Evolutionary conservation across 2,329 filamentous ascomycete genomes (phyloP), one percentile per base, ranked within the genome.

Genomic region (Emericellopsis atlantica): DNA sequence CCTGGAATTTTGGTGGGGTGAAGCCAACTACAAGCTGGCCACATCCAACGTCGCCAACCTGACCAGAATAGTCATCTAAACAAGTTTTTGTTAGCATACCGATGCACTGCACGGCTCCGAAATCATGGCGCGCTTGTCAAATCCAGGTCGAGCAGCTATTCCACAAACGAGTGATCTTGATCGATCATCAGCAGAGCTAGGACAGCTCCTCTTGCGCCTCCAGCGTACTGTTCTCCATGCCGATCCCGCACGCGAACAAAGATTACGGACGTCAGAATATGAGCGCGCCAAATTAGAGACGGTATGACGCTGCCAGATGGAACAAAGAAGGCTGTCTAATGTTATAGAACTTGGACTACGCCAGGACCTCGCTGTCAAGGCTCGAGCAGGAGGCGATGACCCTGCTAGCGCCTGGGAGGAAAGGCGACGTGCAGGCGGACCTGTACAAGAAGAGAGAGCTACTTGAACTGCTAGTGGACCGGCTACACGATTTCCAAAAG

Each of bases 301-400:
- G 41, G 63, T 65, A 51, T 69, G 70, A 46, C 76, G 73, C 36
- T n/a, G 14, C 31, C 6, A 23, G 16, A 29, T 23, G 39, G 11
- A 32, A 31, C 16, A 22, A 22, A 29, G 36, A 38, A 38, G 8
- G 5, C 5, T 15, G n/a, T 18, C 15, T 39, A 21, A 29, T 31
- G 83, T 75, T 88, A 87, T 46, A 84, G 76, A 89, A 87, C 51
- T 66, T 90, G 45, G 74, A 83, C 48, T 76, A 84, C 55, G 84
- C 84, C 16, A 76, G 79, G 33, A 71, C 69, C 1, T 69, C 84
- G 24, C 74, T 89, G 42, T 72, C 81, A 16, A 78, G 72, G 44
- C 70, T 87, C 34, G 84, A 88, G 55, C 81, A 85, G 50, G 76
- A 83, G 49, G 70, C 76, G 6, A 59, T 74, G 12, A 64, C 60